Evolutionary conservation across 768 basidiomycete species (phyloP).

Genomic region (Termitomyces bulborhizus): DNA sequence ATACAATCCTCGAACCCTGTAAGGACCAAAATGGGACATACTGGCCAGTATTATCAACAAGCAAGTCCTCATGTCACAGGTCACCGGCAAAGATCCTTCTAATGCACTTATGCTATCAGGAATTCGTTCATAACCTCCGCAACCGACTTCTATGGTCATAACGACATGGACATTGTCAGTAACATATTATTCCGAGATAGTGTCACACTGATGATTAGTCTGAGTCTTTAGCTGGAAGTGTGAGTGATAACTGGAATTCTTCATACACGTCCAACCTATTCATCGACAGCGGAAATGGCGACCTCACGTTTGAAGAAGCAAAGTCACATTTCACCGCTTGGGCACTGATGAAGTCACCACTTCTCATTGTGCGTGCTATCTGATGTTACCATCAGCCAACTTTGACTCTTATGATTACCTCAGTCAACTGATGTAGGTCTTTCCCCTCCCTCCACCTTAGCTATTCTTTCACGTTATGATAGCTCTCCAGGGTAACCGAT

Average conservation of each 20-base stretch:
- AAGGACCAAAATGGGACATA: conserved; percentile 42
- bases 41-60: conserved; percentile 54
- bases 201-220: neutral
- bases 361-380: conserved; percentile 31
- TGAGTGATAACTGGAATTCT: conserved; percentile 16
- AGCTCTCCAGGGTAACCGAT: conserved; percentile 40
- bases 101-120: conserved; percentile 23
- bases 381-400: neutral
- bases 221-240: conserved; percentile 43
- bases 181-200: neutral
- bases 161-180: conserved; percentile 64
- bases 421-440: conserved; percentile 15
- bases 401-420: neutral
- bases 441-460: neutral
- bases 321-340: conserved; percentile 72
- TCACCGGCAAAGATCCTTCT: neutral
- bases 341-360: conserved; percentile 63
- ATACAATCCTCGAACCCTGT: neutral
- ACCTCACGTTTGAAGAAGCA: conserved; percentile 52
- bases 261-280: neutral
- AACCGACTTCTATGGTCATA: conserved; percentile 60
- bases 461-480: neutral
- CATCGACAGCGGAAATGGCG: conserved; percentile 50
- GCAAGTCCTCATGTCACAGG: conserved; percentile 22
- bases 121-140: conserved; percentile 64